These are phyloP conservation scores for Quercus agrifolia DNA, from an alignment of 306 rosid genomes.

Conservation along the genomic window DNA sequence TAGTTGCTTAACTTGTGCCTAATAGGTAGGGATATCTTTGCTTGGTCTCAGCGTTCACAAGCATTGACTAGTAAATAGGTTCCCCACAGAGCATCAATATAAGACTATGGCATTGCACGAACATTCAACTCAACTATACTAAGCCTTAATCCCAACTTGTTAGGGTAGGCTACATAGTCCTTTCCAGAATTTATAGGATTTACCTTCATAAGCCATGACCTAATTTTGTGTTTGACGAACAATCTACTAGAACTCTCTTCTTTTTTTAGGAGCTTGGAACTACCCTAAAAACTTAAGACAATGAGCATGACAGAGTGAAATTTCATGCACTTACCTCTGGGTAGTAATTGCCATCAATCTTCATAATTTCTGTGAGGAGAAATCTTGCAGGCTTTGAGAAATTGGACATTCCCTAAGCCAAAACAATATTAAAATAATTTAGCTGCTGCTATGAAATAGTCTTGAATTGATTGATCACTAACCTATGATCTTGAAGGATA, in stretches of 20 bases:
- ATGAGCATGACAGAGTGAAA: too few relatives aligned
- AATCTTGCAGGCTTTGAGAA: slow-evolving; percentile 89
- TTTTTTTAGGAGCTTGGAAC: background rate
- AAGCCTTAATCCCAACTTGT: too few relatives aligned
- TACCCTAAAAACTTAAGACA: background rate
- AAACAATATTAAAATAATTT: slow-evolving; percentile 7
- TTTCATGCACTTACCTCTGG: slow-evolving; percentile 63
- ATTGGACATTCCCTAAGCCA: slow-evolving; percentile 73
- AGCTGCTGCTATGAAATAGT: background rate
- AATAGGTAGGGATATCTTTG: too few relatives aligned
- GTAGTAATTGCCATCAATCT: slow-evolving; percentile 81
- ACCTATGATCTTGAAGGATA: background rate
- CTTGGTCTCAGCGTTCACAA: too few relatives aligned
- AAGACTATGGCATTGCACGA: too few relatives aligned
- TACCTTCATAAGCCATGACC: background rate
- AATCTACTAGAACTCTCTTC: background rate
- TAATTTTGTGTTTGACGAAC: background rate
- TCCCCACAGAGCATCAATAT: too few relatives aligned
- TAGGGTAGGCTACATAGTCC: too few relatives aligned
- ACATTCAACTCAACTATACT: too few relatives aligned
- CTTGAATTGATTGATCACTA: background rate
- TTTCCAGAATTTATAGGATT: background rate
- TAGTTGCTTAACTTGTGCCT: too few relatives aligned
- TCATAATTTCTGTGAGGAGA: slow-evolving; percentile 80
- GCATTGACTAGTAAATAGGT: too few relatives aligned